phyloP scores from a whole-genome alignment of 768 basidiomycete species.

The Termitomyces eurrhizus region DNA sequence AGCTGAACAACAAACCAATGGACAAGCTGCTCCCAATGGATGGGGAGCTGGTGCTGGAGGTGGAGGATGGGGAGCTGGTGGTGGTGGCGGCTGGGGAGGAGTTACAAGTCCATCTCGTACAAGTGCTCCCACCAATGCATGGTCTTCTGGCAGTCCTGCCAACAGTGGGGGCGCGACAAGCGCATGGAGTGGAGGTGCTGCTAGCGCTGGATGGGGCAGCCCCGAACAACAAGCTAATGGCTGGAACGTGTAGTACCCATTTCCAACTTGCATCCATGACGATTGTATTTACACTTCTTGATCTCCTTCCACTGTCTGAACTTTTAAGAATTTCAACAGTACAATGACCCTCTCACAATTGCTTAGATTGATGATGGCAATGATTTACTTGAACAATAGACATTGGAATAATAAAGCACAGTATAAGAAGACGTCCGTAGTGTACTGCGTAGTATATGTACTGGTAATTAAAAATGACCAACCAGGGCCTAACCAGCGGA shows the following conservation, averaged over 20 bases:
- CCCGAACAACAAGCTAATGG: constrained; percentile 48
- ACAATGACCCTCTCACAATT: neutral
- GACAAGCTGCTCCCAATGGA: constrained; percentile 18
- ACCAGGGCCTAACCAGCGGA: neutral
- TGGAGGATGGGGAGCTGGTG: constrained; percentile 7
- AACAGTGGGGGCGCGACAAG: constrained; percentile 19
- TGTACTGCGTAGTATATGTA: neutral
- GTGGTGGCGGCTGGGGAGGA: constrained; percentile 21
- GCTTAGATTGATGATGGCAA: neutral
- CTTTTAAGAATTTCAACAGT: neutral
- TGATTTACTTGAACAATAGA: neutral
- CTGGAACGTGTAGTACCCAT: constrained; percentile 40
- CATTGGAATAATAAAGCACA: neutral
- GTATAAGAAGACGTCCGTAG: neutral
- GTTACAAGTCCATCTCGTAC: constrained; percentile 24
- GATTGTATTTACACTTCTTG: neutral
- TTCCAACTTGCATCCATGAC: neutral
- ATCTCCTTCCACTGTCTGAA: neutral
- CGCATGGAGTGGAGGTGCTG: constrained; percentile 32
- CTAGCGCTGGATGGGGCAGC: constrained; percentile 46
- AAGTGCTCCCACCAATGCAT: constrained; percentile 22
- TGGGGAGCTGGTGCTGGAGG: constrained; percentile 19
- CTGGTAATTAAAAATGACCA: neutral
- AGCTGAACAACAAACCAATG: constrained; percentile 32
- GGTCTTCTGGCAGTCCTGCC: constrained; percentile 21